phyloP scores from a whole-genome alignment of 345 rosid genomes.

The Populus davidiana region DNA sequence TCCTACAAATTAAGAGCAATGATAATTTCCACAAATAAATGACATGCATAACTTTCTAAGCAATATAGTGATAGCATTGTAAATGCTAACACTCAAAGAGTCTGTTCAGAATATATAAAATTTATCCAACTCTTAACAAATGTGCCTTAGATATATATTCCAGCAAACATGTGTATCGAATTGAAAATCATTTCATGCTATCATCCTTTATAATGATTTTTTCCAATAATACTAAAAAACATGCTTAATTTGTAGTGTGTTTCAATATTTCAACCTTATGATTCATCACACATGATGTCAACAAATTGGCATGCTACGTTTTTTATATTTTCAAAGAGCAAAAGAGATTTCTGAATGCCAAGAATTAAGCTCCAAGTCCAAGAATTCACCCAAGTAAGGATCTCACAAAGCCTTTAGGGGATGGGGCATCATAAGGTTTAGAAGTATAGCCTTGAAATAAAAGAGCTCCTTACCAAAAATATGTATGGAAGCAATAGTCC shows the following conservation, averaged over 20 bases:
- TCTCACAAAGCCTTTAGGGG: not conserved
- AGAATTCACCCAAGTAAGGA: not conserved
- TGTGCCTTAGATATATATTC: no score
- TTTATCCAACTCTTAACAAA: no score
- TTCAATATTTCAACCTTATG: not conserved
- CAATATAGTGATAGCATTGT: not conserved
- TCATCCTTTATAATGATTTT: not conserved
- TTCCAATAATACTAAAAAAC: not conserved
- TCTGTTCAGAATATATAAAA: no score
- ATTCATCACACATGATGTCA: not conserved
- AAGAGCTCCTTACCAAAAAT: not conserved
- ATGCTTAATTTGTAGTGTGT: not conserved
- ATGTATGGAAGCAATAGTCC: not conserved
- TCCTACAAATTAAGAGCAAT: constrained; percentile 53
- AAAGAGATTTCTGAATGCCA: not conserved
- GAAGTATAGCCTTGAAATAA: not conserved
- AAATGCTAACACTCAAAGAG: not conserved
- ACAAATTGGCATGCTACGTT: not conserved
- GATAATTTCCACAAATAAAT: constrained; percentile 11
- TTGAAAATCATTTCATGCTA: no score
- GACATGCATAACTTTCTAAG: not conserved
- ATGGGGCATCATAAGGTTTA: not conserved
- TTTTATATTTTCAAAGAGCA: not conserved
- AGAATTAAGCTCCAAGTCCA: not conserved
- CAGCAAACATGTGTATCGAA: no score